Conservation (phyloP, 1,139 yeast genomes). For the Hansenula lynferdii region DNA sequence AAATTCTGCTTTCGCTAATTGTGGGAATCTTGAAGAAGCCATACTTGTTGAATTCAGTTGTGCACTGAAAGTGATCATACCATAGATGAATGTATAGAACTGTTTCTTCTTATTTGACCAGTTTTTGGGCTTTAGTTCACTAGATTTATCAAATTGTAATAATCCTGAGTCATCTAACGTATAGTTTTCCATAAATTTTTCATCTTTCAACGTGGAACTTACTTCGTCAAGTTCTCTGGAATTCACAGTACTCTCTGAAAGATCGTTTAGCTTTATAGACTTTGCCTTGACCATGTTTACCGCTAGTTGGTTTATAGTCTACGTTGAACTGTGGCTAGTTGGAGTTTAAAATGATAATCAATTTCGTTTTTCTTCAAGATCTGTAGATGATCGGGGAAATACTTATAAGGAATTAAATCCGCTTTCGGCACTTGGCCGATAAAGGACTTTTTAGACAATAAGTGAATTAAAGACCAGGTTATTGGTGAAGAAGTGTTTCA, state of each 20-base stretch:
- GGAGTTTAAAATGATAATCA: too few species aligned
- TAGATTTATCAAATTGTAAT: slow-evolving; percentile 20
- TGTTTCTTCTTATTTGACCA: slow-evolving; percentile 33
- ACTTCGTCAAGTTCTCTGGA: neutral
- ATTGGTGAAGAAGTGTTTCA: too few species aligned
- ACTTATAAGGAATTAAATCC: too few species aligned
- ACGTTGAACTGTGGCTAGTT: too few species aligned
- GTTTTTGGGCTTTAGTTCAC: slow-evolving; percentile 27
- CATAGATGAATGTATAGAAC: slow-evolving; percentile 36
- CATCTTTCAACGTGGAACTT: neutral
- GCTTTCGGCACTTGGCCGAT: too few species aligned
- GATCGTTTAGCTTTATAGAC: too few species aligned
- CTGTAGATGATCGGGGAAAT: too few species aligned
- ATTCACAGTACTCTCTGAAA: neutral
- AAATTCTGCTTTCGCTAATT: slow-evolving; percentile 29
- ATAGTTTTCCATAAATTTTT: slow-evolving; percentile 4
- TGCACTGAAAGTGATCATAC: slow-evolving; percentile 37
- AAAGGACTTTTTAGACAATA: too few species aligned
- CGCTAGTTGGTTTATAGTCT: too few species aligned
- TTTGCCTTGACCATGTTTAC: too few species aligned
- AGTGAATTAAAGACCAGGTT: too few species aligned
- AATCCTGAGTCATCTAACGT: slow-evolving; percentile 11
- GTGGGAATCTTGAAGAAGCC: slow-evolving; percentile 24
- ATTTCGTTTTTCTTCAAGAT: too few species aligned
- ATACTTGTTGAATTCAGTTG: slow-evolving; percentile 38